These are phyloP conservation scores for Candida qinlingensis DNA, from an alignment of 805 yeast species.

Conservation along the genomic window DNA sequence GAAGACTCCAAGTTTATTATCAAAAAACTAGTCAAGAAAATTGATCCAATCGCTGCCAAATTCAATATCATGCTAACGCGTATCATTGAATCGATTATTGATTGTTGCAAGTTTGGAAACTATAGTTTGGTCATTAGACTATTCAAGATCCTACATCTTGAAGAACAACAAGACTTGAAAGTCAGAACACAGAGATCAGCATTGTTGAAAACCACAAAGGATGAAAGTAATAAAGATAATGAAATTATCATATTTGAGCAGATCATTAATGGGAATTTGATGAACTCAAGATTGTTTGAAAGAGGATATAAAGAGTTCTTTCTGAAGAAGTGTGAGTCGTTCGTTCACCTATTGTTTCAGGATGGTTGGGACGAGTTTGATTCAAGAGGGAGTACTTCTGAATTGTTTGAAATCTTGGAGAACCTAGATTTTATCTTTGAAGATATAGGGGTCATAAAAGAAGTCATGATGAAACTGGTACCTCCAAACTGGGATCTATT, in stretches of 20 bases:
- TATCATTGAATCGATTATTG: slow-evolving; percentile 65
- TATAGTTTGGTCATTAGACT: slow-evolving; percentile 61
- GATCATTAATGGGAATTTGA: slow-evolving; percentile 34
- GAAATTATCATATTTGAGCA: slow-evolving; percentile 29
- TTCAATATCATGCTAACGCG: slow-evolving; percentile 64
- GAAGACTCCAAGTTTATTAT: slow-evolving; percentile 68
- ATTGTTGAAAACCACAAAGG: slow-evolving; percentile 21
- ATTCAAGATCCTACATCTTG: slow-evolving; percentile 74
- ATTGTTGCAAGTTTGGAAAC: slow-evolving; percentile 66
- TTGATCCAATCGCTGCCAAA: slow-evolving; percentile 40
- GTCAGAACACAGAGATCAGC: slow-evolving; percentile 19
- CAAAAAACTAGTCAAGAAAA: slow-evolving; percentile 42
- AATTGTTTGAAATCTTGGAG: slow-evolving; percentile 52
- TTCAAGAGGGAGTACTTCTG: slow-evolving; percentile 32
- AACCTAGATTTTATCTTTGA: slow-evolving; percentile 80
- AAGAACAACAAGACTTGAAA: slow-evolving; percentile 72
- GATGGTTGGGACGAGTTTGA: slow-evolving; percentile 54
- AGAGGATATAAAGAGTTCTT: slow-evolving; percentile 63
- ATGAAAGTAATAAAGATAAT: slow-evolving; percentile 15
- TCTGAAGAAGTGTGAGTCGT: slow-evolving; percentile 48
- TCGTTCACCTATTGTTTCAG: slow-evolving; percentile 62
- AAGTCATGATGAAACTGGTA: slow-evolving; percentile 51
- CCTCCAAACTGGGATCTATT: slow-evolving; percentile 86
- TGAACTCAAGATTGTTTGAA: slow-evolving; percentile 33
- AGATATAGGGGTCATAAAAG: slow-evolving; percentile 64